phyloP scores from a whole-genome alignment of 768 basidiomycete genomes.

The Rhodotorula sphaerocarpa region DNA sequence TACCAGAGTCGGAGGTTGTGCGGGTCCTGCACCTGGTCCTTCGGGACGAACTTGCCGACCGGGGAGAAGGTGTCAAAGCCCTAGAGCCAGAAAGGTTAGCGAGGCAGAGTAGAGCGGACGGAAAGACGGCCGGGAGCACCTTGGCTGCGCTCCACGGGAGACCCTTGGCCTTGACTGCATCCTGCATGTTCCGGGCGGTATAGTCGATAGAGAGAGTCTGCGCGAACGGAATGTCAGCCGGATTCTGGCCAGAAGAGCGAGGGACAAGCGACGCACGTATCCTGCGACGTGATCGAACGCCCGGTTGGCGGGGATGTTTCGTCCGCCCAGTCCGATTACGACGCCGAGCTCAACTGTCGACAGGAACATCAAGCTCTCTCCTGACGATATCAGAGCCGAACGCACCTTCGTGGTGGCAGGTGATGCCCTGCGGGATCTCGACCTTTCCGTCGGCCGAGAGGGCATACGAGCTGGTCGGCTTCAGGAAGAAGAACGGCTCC shows the following conservation, averaged over 20 bases:
- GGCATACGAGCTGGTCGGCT: slow-evolving; percentile 81
- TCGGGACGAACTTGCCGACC: slow-evolving; percentile 69
- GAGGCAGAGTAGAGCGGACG: too few species aligned
- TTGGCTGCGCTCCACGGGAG: slow-evolving; percentile 97
- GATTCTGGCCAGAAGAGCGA: too few species aligned
- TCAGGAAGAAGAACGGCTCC: slow-evolving; percentile 98
- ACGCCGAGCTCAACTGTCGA: slow-evolving; percentile 83
- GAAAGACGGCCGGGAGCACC: slow-evolving; percentile 21
- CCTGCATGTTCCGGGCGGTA: slow-evolving; percentile 92
- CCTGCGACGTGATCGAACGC: slow-evolving; percentile 79
- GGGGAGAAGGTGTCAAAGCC: slow-evolving; percentile 88
- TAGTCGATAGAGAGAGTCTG: slow-evolving; percentile 77
- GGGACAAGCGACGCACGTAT: slow-evolving; percentile 52
- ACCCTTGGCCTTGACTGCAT: slow-evolving; percentile 80
- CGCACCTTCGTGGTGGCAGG: slow-evolving; percentile 84
- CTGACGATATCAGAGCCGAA: not conserved
- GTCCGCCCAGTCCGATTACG: slow-evolving; percentile 79
- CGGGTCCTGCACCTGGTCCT: slow-evolving; percentile 58
- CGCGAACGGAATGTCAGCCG: not conserved
- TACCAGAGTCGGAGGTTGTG: slow-evolving; percentile 68
- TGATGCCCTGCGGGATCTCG: slow-evolving; percentile 74
- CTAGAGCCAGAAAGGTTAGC: not conserved
- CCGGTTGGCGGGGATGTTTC: slow-evolving; percentile 65
- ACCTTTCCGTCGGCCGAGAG: slow-evolving; percentile 60
- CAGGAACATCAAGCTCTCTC: too few species aligned